phyloP scores from a whole-genome alignment of 2,329 filamentous ascomycete genomes.

The Pseudogymnoascus sp. region DNA sequence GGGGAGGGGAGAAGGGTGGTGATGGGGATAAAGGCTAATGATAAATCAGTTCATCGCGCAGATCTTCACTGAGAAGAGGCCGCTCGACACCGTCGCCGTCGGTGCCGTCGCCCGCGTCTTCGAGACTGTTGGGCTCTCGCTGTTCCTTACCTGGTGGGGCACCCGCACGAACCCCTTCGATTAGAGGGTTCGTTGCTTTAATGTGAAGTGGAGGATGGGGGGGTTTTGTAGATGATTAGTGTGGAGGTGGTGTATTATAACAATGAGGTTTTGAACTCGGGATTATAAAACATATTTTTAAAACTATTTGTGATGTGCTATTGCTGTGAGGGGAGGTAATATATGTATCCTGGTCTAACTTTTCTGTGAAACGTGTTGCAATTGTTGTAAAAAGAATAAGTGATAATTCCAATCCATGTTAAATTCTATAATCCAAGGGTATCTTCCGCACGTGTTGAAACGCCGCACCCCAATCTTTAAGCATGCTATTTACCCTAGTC shows the following conservation, averaged over 20 bases:
- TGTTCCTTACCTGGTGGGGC: slow-evolving; percentile 97
- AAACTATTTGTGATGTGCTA: background rate
- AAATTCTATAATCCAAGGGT: slow-evolving; percentile 1
- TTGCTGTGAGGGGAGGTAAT: no score
- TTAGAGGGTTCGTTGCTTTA: slow-evolving; percentile 17
- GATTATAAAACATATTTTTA: slow-evolving; percentile 6
- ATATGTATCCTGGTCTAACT: no score
- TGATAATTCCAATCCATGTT: background rate
- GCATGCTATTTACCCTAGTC: background rate
- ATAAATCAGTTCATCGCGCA: slow-evolving; percentile 67
- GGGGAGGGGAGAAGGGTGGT: background rate
- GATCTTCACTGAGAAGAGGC: slow-evolving; percentile 83
- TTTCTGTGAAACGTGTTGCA: no score
- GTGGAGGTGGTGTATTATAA: background rate
- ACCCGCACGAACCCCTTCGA: slow-evolving; percentile 86
- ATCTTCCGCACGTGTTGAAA: slow-evolving; percentile 8
- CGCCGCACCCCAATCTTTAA: slow-evolving; percentile 5
- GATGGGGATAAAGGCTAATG: slow-evolving; percentile 10
- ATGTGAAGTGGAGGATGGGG: background rate
- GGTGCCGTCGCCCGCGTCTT: slow-evolving; percentile 76
- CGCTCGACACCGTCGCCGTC: slow-evolving; percentile 81
- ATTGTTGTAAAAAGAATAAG: background rate
- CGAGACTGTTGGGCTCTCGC: slow-evolving; percentile 84
- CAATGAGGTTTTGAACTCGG: background rate
- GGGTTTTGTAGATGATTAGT: background rate